Evolutionary conservation across 2,329 filamentous ascomycete genomes (phyloP).

Genomic region (Colletotrichum australisinense): DNA sequence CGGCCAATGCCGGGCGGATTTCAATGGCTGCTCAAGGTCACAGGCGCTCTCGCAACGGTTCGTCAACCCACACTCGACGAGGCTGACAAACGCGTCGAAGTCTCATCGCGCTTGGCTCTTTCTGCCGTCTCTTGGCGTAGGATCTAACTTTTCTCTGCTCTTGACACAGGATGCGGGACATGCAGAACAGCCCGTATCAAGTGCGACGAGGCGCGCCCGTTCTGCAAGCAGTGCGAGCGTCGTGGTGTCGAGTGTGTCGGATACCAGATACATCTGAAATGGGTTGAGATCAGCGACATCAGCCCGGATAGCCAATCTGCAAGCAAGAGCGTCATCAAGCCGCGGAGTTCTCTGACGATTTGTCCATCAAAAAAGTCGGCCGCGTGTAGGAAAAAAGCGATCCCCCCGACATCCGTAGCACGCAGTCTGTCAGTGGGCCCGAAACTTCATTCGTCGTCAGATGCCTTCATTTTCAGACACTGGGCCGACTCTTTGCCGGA

Average conservation of each 20-base stretch:
- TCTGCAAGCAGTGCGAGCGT: background rate
- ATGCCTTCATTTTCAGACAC: constrained; percentile 24
- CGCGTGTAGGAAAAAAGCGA: background rate
- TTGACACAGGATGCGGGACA: constrained; percentile 7
- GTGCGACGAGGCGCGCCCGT: constrained; percentile 21
- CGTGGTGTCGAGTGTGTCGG: constrained; percentile 17
- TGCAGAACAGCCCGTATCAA: constrained; percentile 18
- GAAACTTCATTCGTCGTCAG: constrained; percentile 1
- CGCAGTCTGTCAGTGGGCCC: background rate
- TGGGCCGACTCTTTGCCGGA: constrained; percentile 23
- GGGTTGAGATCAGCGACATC: constrained; percentile 19
- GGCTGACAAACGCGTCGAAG: too few relatives aligned
- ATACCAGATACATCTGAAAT: constrained; percentile 21
- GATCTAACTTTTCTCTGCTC: background rate
- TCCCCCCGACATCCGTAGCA: background rate
- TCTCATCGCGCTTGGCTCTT: too few relatives aligned
- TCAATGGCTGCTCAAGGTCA: background rate
- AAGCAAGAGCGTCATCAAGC: constrained; percentile 8
- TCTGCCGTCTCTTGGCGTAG: background rate
- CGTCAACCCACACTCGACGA: background rate
- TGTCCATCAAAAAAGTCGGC: background rate
- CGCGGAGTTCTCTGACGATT: background rate
- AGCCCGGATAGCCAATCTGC: background rate
- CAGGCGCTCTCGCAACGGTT: background rate
- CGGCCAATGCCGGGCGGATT: background rate